Conservation (phyloP, 2,329 filamentous ascomycete genomes). For the Penicillium sp. region DNA sequence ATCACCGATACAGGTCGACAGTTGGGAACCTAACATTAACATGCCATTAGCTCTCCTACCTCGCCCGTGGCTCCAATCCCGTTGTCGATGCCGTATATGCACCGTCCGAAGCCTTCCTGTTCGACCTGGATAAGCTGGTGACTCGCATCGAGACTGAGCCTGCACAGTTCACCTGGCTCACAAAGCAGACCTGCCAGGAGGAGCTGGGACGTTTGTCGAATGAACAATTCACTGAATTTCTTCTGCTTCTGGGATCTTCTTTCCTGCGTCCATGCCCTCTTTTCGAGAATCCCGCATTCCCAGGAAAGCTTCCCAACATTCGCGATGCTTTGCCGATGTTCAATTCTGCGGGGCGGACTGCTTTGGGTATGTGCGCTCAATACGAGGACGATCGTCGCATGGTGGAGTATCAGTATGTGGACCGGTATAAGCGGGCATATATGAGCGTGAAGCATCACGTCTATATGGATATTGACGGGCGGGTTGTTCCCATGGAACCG, state of each 20-base stretch:
- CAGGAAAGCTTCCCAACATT: slow-evolving; percentile 59
- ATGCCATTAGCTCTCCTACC: slow-evolving; percentile 63
- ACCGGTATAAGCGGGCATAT: slow-evolving; percentile 81
- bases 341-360: slow-evolving; percentile 63
- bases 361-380: slow-evolving; percentile 70
- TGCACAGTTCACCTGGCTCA: slow-evolving; percentile 62
- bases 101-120: slow-evolving; percentile 79
- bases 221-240: slow-evolving; percentile 77
- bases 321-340: slow-evolving; percentile 77
- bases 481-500: slow-evolving; percentile 70
- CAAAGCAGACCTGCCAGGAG: slow-evolving; percentile 68
- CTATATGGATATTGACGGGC: slow-evolving; percentile 73
- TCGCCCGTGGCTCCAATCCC: slow-evolving; percentile 68
- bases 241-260: slow-evolving; percentile 77
- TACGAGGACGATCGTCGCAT: slow-evolving; percentile 76
- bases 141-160: slow-evolving; percentile 56
- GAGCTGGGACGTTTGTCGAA: slow-evolving; percentile 64
- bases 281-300: slow-evolving; percentile 63
- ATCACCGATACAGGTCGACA: not conserved
- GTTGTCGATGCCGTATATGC: slow-evolving; percentile 75
- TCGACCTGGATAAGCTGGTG: slow-evolving; percentile 76
- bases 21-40: slow-evolving; percentile 3
- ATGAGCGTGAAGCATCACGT: slow-evolving; percentile 87
- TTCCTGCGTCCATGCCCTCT: slow-evolving; percentile 79
- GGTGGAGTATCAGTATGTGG: slow-evolving; percentile 72